Evolutionary conservation across 768 basidiomycete species (phyloP).

Genomic region (Tulasnella sp.): DNA sequence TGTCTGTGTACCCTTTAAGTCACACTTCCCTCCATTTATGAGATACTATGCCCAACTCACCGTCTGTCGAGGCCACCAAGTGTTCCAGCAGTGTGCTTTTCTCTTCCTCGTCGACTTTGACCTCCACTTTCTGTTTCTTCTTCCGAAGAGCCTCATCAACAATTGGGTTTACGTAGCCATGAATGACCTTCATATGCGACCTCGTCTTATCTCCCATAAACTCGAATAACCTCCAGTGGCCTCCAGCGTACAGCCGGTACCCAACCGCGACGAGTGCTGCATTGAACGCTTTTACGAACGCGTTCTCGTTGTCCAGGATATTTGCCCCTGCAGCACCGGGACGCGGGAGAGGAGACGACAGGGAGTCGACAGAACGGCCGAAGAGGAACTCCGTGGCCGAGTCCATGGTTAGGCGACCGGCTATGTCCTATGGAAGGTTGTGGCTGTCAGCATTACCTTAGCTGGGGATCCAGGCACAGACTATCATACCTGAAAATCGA

Average conservation of each 20-base stretch:
- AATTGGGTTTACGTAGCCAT: constrained; percentile 56
- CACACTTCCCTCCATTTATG: not conserved
- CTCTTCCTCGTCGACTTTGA: constrained; percentile 42
- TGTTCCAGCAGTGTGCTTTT: constrained; percentile 66
- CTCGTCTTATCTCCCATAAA: constrained; percentile 43
- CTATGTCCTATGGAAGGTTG: constrained; percentile 42
- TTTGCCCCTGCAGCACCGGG: constrained; percentile 32
- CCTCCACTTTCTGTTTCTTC: constrained; percentile 37
- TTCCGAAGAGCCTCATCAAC: constrained; percentile 47
- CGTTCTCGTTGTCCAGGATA: constrained; percentile 34
- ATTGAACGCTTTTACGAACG: constrained; percentile 12
- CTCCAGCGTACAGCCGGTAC: not conserved
- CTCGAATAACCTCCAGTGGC: constrained; percentile 45
- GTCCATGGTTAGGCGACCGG: constrained; percentile 63
- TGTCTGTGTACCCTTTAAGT: constrained; percentile 44
- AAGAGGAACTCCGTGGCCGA: constrained; percentile 64
- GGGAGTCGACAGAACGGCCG: constrained; percentile 52
- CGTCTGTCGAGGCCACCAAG: constrained; percentile 59
- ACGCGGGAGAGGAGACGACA: constrained; percentile 42
- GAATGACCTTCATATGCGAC: constrained; percentile 46
- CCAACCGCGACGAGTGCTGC: not conserved
- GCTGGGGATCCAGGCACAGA: not conserved
- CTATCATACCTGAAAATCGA: constrained; percentile 54
- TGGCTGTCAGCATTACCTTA: not conserved
- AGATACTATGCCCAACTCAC: constrained; percentile 36